phyloP scores from a whole-genome alignment of 208 protist species.

The Naegleria fowleri region DNA sequence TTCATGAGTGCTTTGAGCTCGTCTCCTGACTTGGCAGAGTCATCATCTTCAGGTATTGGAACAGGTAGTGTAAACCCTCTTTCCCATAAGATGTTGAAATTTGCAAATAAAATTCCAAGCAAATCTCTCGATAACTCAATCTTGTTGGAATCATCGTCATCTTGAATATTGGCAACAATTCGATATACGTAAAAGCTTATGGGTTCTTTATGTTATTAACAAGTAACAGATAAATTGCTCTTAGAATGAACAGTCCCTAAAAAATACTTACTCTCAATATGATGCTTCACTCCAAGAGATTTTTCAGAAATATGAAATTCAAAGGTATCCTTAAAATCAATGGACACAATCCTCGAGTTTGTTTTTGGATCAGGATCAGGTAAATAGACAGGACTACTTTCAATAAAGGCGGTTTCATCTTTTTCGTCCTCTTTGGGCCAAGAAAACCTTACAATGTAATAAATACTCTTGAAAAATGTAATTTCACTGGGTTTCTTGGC shows the following conservation, averaged over 20 bases:
- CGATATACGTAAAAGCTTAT: background rate
- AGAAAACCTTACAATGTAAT: background rate
- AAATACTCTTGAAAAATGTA: background rate
- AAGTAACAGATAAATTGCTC: too few species aligned
- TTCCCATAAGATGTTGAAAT: background rate
- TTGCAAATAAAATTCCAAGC: background rate
- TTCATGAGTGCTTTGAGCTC: background rate
- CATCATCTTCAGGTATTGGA: background rate
- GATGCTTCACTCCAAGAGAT: background rate
- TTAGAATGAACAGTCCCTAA: background rate
- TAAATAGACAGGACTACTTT: background rate
- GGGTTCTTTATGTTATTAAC: background rate
- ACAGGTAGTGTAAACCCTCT: background rate
- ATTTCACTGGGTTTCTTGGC: background rate
- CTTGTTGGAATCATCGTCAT: background rate
- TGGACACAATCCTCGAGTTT: background rate
- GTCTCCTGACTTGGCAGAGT: background rate
- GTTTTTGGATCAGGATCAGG: background rate
- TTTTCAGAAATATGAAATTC: background rate
- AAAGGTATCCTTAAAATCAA: background rate
- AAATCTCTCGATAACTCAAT: background rate
- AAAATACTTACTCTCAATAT: background rate
- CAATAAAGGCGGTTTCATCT: background rate
- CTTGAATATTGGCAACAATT: background rate
- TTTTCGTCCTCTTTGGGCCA: background rate